phyloP scores from a whole-genome alignment of 768 basidiomycete genomes.

The Podaxis pistillaris region DNA sequence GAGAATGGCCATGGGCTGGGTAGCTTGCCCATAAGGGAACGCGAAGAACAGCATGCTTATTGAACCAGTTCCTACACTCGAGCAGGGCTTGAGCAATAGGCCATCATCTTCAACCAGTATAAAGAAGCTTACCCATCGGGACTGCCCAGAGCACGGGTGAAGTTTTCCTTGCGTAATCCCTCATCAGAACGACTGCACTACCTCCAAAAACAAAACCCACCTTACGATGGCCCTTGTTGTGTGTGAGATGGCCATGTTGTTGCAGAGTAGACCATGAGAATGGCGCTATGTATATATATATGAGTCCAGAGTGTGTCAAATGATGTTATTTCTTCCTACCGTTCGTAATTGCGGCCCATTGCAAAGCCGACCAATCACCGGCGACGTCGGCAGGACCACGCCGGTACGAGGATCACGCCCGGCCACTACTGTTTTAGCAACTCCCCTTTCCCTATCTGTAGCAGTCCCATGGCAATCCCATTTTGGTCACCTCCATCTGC shows the following conservation, averaged over 20 bases:
- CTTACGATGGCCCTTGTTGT: slow-evolving; percentile 10
- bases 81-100: not conserved
- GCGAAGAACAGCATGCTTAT: slow-evolving; percentile 54
- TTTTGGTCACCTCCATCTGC: not conserved
- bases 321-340: too few relatives aligned
- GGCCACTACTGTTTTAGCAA: not conserved
- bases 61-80: slow-evolving; percentile 39
- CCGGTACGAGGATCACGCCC: too few relatives aligned
- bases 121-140: slow-evolving; percentile 36
- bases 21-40: slow-evolving; percentile 53
- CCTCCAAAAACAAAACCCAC: not conserved
- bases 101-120: not conserved
- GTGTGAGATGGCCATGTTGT: not conserved
- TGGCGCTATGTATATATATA: not conserved
- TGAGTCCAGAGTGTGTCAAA: not conserved
- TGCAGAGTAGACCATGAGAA: not conserved
- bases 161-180: slow-evolving; percentile 28
- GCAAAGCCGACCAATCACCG: too few relatives aligned
- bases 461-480: not conserved
- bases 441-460: not conserved
- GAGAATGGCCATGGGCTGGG: slow-evolving; percentile 35
- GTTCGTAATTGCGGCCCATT: too few relatives aligned
- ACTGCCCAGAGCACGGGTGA: slow-evolving; percentile 43
- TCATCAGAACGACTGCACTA: not conserved
- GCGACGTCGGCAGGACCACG: too few relatives aligned